A percentile compares a stretch with the other conserved stretches of the same genome.
These are phyloP conservation scores for Mycena galopus DNA, from an alignment of 768 basidiomycete species.

Conservation along the genomic window DNA sequence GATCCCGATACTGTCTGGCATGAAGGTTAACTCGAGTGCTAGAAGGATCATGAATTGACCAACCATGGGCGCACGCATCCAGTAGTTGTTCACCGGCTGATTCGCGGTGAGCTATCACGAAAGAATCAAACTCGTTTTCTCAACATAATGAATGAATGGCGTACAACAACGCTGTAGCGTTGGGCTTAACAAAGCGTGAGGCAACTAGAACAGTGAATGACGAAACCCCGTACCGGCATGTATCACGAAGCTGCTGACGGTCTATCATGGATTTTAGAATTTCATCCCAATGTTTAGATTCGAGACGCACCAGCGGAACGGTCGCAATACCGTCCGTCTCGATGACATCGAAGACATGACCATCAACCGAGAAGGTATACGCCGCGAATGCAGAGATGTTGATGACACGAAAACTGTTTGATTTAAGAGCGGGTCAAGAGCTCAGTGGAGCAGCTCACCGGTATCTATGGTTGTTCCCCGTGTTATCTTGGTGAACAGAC, in stretches of 20 bases:
- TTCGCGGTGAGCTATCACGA: constrained; percentile 42
- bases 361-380: constrained; percentile 43
- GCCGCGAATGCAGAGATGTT: constrained; percentile 50
- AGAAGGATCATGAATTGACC: constrained; percentile 5
- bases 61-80: constrained; percentile 53
- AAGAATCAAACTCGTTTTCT: too few relatives aligned
- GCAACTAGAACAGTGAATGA: constrained; percentile 33
- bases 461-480: neutral
- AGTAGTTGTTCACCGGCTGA: constrained; percentile 54
- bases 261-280: neutral
- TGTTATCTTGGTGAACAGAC: neutral
- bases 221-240: constrained; percentile 44
- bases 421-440: constrained; percentile 14
- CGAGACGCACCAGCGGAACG: constrained; percentile 32
- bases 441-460: neutral
- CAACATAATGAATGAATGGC: neutral
- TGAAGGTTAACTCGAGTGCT: neutral
- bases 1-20: too few relatives aligned
- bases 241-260: constrained; percentile 49
- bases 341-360: constrained; percentile 49
- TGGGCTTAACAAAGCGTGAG: constrained; percentile 3
- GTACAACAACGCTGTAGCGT: constrained; percentile 27
- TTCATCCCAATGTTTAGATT: neutral
- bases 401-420: constrained; percentile 55
- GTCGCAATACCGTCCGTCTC: constrained; percentile 50